A percentile compares a stretch with the other conserved stretches of the same genome.
Evolutionary conservation across 2,329 filamentous ascomycete genomes (phyloP).

Genomic region (Aplosporella prunicola): DNA sequence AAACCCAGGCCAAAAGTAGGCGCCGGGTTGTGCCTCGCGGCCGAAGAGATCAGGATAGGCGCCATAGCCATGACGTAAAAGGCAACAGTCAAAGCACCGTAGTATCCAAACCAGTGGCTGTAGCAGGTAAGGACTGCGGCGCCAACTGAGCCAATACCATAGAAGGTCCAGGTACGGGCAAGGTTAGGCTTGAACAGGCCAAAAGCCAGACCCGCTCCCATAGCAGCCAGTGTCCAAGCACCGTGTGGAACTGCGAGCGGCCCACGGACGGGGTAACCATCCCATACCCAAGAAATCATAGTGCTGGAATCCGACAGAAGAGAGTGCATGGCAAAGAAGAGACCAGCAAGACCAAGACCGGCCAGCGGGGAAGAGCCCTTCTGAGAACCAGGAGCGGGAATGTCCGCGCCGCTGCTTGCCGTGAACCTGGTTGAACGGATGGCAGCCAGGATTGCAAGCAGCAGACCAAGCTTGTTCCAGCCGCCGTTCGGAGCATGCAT

Average conservation of each 20-base stretch:
- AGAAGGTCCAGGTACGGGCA: constrained; percentile 69
- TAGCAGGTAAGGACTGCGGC: constrained; percentile 69
- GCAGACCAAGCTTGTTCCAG: constrained; percentile 76
- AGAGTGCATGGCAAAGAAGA: constrained; percentile 86
- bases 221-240: constrained; percentile 73
- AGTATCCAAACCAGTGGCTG: constrained; percentile 81
- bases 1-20: constrained; percentile 82
- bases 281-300: constrained; percentile 98
- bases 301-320: constrained; percentile 94
- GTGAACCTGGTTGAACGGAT: constrained; percentile 63
- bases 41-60: constrained; percentile 64
- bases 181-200: constrained; percentile 66
- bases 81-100: constrained; percentile 66
- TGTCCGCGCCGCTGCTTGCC: constrained; percentile 36
- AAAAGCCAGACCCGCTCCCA: constrained; percentile 70
- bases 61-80: constrained; percentile 75
- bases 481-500: constrained; percentile 86
- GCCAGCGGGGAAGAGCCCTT: constrained; percentile 62
- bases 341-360: constrained; percentile 67
- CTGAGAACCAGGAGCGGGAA: constrained; percentile 45
- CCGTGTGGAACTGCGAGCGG: constrained; percentile 86
- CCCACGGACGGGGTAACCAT: constrained; percentile 83
- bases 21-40: constrained; percentile 66
- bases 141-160: constrained; percentile 66
- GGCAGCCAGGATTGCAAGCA: constrained; percentile 65